Conservation (phyloP, 1,284 basidiomycete species). For the Fomitopsis pinicola region DNA sequence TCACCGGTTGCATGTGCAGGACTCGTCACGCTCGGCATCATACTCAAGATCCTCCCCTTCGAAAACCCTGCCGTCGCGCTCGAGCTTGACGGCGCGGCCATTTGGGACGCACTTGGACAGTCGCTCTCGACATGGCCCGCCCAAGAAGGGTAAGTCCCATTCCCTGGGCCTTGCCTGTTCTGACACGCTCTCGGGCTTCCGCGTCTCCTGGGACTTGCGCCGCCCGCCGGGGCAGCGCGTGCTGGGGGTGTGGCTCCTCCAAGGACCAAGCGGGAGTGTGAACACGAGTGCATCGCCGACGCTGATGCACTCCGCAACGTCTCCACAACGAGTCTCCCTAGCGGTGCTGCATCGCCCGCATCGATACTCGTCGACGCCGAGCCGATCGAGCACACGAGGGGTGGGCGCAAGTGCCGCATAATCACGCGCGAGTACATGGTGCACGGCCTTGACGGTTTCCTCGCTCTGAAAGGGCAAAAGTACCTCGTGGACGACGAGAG, state of each 20-base stretch:
- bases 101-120: conserved; percentile 82
- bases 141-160: conserved; percentile 73
- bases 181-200: conserved; percentile 65
- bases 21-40: conserved; percentile 75
- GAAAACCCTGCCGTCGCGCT: conserved; percentile 84
- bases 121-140: conserved; percentile 80
- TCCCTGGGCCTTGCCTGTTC: background rate
- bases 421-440: conserved; percentile 79
- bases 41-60: conserved; percentile 87
- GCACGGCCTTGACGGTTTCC: conserved; percentile 79
- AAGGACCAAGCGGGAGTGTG: conserved; percentile 40
- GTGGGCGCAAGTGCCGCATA: conserved; percentile 65
- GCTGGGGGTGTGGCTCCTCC: conserved; percentile 64
- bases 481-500: conserved; percentile 84
- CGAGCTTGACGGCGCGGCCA: conserved; percentile 75
- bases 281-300: conserved; percentile 14
- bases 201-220: conserved; percentile 84
- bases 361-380: conserved; percentile 38
- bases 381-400: conserved; percentile 48
- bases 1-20: conserved; percentile 37
- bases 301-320: conserved; percentile 29
- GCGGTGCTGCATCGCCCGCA: conserved; percentile 4
- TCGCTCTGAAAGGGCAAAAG: conserved; percentile 58
- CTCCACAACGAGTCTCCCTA: conserved; percentile 22
- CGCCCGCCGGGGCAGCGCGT: conserved; percentile 68